Evolutionary conservation across 2,329 filamentous ascomycete genomes (phyloP), one percentile per base, ranked within the genome.

Genomic region (Diplocarpon rosae): DNA sequence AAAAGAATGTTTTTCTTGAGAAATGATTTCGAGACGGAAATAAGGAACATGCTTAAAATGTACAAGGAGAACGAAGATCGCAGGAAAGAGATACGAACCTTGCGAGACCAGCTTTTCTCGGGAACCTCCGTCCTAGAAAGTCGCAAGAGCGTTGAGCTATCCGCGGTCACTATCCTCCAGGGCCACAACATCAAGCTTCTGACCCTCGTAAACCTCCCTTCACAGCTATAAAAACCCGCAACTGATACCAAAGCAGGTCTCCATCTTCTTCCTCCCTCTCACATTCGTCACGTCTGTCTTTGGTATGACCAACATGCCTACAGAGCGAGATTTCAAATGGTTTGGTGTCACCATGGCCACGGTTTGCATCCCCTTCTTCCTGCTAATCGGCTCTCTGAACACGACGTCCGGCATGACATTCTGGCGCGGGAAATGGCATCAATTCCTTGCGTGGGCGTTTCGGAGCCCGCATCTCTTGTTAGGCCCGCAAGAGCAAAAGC

Each of bases 61-160:
- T 43, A 35, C 28, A 42, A 56, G 8, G 56, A 59, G 28, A 78
- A 78, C 46, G 70, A 75, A 52, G 66, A 69, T 38, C 67, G 71
- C 13, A 62, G 73, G 14, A 69, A 69, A 40, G 73, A 78, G 55
- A 76, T 79, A 37, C 63, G 69, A 41, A 72, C 69, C 3, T 57
- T 81, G 46, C 64, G 76, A 42, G 76, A 80, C 47, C 76, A 80
- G 57, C 67, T 81, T 0, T 81, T 80, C 59, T 73, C 67, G 30
- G 77, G 77, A 2, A 80, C 76, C n/a, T 71, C 68, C 2, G 77
- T 82, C 44, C 71, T 76, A 53, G 76, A 80, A 57, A 72, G 69
- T 33, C 63, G 76, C 12, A 71, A 76, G 52, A 75, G 72, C 13
- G 76, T 82, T 30, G 75, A 80, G 46, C 58, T 69, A 38, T 64